Conservation (phyloP, 1,284 basidiomycete genomes). For the Neolentinus lepideus region DNA sequence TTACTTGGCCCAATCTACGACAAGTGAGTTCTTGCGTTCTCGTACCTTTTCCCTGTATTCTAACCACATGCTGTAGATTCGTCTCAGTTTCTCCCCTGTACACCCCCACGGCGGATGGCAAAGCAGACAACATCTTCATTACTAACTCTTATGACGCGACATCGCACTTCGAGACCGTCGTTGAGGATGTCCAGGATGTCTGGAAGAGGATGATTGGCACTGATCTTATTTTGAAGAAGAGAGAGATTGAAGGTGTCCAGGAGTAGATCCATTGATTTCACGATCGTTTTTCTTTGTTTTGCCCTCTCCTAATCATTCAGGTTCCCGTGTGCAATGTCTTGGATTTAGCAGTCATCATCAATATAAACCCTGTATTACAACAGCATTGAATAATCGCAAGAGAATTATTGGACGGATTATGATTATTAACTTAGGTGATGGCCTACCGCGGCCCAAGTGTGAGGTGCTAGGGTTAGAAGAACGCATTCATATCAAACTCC, state of each 20-base stretch:
- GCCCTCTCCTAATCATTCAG: conserved; percentile 9
- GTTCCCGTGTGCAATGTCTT: conserved; percentile 9
- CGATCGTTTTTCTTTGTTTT: conserved; percentile 8
- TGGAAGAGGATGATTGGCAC: conserved; percentile 81
- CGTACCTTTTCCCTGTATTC: conserved; percentile 4
- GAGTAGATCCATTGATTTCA: conserved; percentile 29
- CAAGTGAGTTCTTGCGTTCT: conserved; percentile 55
- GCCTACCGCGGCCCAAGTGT: background rate
- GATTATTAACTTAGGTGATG: background rate
- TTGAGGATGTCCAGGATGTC: conserved; percentile 90
- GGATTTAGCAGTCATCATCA: conserved; percentile 10
- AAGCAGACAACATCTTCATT: conserved; percentile 88
- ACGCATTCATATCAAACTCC: conserved; percentile 82
- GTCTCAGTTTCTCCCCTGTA: conserved; percentile 86
- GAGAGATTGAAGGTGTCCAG: conserved; percentile 57
- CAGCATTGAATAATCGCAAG: background rate
- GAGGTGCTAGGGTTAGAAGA: conserved; percentile 29
- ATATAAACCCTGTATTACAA: conserved; percentile 8
- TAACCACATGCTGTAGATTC: conserved; percentile 50
- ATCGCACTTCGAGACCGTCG: conserved; percentile 97
- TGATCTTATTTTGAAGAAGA: conserved; percentile 78
- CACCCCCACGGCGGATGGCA: conserved; percentile 80
- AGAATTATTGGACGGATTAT: background rate
- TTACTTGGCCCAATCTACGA: conserved; percentile 92
- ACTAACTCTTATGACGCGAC: conserved; percentile 98